These are phyloP conservation scores for Fusarium camptoceras DNA, from an alignment of 2,329 filamentous ascomycete species.

Conservation along the genomic window DNA sequence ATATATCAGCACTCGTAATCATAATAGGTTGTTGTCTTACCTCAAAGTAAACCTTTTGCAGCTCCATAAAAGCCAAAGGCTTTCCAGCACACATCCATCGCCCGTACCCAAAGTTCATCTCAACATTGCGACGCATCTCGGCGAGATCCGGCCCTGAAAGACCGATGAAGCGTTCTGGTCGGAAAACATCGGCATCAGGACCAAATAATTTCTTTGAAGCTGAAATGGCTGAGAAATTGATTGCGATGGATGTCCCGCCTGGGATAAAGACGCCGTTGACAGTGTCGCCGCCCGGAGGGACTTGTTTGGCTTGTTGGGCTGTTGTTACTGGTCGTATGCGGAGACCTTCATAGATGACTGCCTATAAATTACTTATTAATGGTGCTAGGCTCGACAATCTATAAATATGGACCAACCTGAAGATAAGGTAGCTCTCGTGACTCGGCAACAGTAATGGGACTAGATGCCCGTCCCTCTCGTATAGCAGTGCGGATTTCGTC, in stretches of 20 bases:
- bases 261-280: slow-evolving; percentile 6
- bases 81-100: slow-evolving; percentile 19
- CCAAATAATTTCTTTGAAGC: neutral
- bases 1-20: neutral
- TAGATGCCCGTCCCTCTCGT: neutral
- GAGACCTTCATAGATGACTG: slow-evolving; percentile 9
- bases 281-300: neutral
- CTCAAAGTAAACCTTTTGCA: slow-evolving; percentile 5
- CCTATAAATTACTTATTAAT: accelerated
- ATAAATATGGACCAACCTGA: neutral
- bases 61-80: slow-evolving; percentile 4
- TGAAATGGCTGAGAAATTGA: neutral
- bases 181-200: neutral
- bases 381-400: accelerated
- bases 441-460: neutral
- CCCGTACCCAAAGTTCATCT: slow-evolving; percentile 6
- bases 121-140: slow-evolving; percentile 12
- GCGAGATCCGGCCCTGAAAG: neutral
- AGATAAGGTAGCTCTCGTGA: slow-evolving; percentile 3
- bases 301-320: neutral
- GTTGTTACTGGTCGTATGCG: slow-evolving; percentile 1
- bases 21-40: neutral
- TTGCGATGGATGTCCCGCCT: neutral
- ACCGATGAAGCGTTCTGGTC: slow-evolving; percentile 2
- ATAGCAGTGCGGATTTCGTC: neutral